Evolutionary conservation across 2,329 filamentous ascomycete genomes (phyloP), one percentile per base, ranked within the genome.

Genomic region (Domatiomyces catenatus): DNA sequence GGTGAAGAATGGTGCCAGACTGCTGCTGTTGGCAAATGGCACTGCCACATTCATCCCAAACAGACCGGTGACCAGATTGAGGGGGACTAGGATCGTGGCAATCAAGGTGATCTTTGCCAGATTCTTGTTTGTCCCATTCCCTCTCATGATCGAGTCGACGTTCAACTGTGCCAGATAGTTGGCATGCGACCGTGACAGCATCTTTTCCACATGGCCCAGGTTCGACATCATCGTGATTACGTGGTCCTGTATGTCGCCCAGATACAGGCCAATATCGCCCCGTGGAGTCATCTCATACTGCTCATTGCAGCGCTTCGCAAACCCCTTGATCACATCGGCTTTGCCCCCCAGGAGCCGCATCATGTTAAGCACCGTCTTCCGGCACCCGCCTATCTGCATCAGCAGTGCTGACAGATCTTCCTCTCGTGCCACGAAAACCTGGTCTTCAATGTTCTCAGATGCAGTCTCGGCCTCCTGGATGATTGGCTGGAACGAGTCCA

Each of bases 141-240:
- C 89, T 65, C 94, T 82, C 1, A 83, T 80, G 61, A 94, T 86
- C 67, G 86, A 90, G 66, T 93, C 87, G 60, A 96, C 89, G 42
- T 84, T 90, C 55, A 96, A 79, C 64, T 95, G 92, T 1, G 92
- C 90, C 39, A 98, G 76, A 64, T 98, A 96, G 67, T 96, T 98
- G 72, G 84, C 86, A 71, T 98, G 92, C 1, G 86, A 85, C 19
- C 92, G 84, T 24, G 84, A 89, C 47, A 98, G 76, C 76, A 98
- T 95, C 75, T 96, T 96, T 67, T 98, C 92, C 60, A 94, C 95
- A 65, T 98, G 92, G 1, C 81, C 81, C 60, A 98, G 69, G 67
- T 94, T 98, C 59, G 86, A 92, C 77, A 94, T 94, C 90, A 96
- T 96, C 45, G 92, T 98, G 53, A 98, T 87, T 49, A 98, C 90